Evolutionary conservation across 176 grass and related monocot species (phyloP).

Genomic region (Paspalum vaginatum): DNA sequence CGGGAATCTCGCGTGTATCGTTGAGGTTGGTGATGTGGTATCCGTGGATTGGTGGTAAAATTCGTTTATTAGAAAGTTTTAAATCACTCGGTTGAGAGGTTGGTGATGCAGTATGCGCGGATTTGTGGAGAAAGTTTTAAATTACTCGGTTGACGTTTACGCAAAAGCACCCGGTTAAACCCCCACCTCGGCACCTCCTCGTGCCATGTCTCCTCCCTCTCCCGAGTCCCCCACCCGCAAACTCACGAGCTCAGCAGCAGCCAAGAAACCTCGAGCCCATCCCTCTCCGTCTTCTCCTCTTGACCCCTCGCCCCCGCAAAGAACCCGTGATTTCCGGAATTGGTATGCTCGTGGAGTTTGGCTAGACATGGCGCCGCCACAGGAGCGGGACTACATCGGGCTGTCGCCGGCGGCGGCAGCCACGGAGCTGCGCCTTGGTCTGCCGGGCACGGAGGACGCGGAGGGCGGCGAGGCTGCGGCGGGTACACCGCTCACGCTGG

Average conservation of each 20-base stretch:
- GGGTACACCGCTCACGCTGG: conserved; percentile 52
- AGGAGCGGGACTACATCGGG: conserved; percentile 84
- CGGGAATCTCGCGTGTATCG: too few species aligned
- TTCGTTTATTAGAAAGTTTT: too few species aligned
- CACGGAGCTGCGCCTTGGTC: conserved; percentile 73
- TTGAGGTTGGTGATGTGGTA: too few species aligned
- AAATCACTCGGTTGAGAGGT: too few species aligned
- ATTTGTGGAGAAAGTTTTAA: too few species aligned
- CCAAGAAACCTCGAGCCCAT: conserved; percentile 47
- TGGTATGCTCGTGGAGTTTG: conserved; percentile 33
- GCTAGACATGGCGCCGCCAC: conserved; percentile 55
- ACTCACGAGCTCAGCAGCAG: conserved; percentile 32
- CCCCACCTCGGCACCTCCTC: conserved; percentile 5
- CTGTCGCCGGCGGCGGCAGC: conserved; percentile 51
- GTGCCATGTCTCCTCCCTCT: neutral
- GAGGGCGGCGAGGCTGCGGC: neutral
- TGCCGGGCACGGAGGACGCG: conserved; percentile 56
- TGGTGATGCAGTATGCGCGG: too few species aligned
- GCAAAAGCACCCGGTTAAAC: conserved; percentile 41
- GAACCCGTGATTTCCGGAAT: conserved; percentile 16
- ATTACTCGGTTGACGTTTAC: too few species aligned
- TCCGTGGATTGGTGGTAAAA: too few species aligned
- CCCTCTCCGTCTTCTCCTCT: neutral
- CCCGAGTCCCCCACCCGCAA: neutral
- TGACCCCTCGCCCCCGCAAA: neutral